Evolutionary conservation across 129 eudicot species (phyloP), one percentile per base, ranked within the genome.

Genomic region (Lactuca sativa): DNA sequence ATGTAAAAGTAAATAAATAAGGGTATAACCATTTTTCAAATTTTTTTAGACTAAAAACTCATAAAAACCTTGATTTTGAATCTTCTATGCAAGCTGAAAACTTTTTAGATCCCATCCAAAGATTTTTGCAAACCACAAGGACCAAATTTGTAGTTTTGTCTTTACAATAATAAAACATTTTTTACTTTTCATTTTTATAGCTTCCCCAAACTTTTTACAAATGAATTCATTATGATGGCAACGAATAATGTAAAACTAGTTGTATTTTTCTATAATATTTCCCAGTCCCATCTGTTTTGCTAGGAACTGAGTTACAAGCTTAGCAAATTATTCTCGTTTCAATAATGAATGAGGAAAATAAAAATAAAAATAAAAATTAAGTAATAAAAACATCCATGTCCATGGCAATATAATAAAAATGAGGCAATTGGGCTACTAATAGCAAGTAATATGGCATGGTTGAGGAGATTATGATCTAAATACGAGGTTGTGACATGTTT

Each of bases 401-500:
- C 75, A 68, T 51, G 5, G 69, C 30, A 57, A 59, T 75, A 3
- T 48, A 51, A 60, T 52, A 36, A 67, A 67, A 59, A 59, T 76
- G 58, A 68, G 51, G 38, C 65, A 66, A 57, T 59, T 18, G 9
- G 40, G 41, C 56, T 12, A 15, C 49, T 14, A 17, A 4, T 40
- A 52, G 30, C 1, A 25, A 25, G 30, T 31, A 47, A 71, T 47
- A 6, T 25, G 34, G 41, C 25, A 4, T 30, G 17, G 69, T 31
- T 67, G 33, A 7, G 10, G 14, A 15, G n/a, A 38, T 72, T 56
- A 79, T 56, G 13, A 59, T 72, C 79, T 81, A 59, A 90, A 90
- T 66, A 90, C 80, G 69, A 86, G 80, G 80, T 90, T 86, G 86
- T 90, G 96, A 68, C 96, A 90, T 0, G 95, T 84, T 78, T 67